These are phyloP conservation scores for Leishmania turanica DNA, from an alignment of 208 protist genomes.

Conservation along the genomic window DNA sequence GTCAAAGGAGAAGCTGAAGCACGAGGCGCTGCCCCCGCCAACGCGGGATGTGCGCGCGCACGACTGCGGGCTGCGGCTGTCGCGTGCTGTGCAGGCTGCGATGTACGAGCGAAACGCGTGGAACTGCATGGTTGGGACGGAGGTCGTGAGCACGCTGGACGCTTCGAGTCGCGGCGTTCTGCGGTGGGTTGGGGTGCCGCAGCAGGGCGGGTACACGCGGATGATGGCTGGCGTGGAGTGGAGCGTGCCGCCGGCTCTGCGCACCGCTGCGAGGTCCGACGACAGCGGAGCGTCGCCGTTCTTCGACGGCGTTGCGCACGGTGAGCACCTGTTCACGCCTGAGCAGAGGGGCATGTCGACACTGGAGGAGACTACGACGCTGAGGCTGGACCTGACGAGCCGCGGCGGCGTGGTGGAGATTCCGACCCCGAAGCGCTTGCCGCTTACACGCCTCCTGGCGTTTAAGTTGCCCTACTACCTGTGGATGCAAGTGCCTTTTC, in stretches of 20 bases:
- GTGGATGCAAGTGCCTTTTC: constrained; percentile 44
- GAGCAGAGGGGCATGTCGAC: constrained; percentile 44
- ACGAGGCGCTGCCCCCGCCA: constrained; percentile 37
- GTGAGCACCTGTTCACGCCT: constrained; percentile 67
- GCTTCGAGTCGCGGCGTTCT: constrained; percentile 49
- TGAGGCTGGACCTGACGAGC: constrained; percentile 27
- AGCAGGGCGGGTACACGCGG: constrained; percentile 55
- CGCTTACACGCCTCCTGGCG: constrained; percentile 25
- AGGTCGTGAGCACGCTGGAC: constrained; percentile 41
- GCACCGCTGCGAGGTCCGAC: constrained; percentile 20
- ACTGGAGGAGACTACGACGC: constrained; percentile 46
- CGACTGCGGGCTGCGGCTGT: constrained; percentile 43
- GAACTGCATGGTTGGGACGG: constrained; percentile 42
- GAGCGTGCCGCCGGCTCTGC: constrained; percentile 36
- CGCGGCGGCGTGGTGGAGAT: constrained; percentile 22
- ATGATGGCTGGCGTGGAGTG: constrained; percentile 78
- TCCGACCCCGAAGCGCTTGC: constrained; percentile 20
- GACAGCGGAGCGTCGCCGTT: constrained; percentile 34
- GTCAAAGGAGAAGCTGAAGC: constrained; percentile 42
- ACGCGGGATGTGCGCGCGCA: constrained; percentile 32
- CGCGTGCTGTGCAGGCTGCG: constrained; percentile 30
- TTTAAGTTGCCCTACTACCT: constrained; percentile 40
- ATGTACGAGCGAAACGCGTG: constrained; percentile 48
- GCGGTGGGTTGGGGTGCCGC: constrained; percentile 61
- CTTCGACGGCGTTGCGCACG: constrained; percentile 57